Conservation (phyloP, 768 basidiomycete species). For the Pluteus cervinus region DNA sequence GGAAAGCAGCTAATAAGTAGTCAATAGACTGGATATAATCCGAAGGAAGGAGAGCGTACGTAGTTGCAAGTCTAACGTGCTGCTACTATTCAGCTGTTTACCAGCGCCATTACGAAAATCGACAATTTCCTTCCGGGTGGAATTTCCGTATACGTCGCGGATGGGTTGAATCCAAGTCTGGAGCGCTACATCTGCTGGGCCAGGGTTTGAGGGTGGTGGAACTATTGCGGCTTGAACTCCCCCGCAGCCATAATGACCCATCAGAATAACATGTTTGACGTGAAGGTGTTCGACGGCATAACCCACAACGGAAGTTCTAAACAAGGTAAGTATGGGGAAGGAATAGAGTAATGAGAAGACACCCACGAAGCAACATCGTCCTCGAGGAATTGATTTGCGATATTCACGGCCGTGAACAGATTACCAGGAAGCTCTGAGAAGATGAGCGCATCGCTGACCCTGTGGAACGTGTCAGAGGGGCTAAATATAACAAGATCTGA, state of each 20-base stretch:
- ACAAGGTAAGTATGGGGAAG: not conserved
- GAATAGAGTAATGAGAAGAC: not conserved
- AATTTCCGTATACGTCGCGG: constrained; percentile 14
- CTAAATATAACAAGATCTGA: not conserved
- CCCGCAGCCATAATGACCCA: constrained; percentile 20
- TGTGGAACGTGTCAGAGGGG: not conserved
- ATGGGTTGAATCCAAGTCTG: constrained; percentile 19
- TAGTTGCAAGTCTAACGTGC: no score
- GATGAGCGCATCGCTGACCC: constrained; percentile 15
- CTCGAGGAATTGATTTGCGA: constrained; percentile 15
- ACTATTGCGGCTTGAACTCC: constrained; percentile 15
- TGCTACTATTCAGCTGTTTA: no score
- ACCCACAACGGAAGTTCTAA: constrained; percentile 14
- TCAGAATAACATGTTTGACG: constrained; percentile 17
- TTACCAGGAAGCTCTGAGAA: constrained; percentile 16
- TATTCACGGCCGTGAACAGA: constrained; percentile 18
- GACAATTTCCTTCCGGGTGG: constrained; percentile 12
- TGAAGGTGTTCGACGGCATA: constrained; percentile 13
- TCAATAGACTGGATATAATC: not conserved
- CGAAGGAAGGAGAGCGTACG: no score
- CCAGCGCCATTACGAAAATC: not conserved
- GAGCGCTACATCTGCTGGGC: constrained; percentile 9
- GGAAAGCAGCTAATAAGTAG: constrained; percentile 12
- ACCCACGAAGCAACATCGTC: constrained; percentile 14
- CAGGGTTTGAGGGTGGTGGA: constrained; percentile 6